Evolutionary conservation across 2,329 filamentous ascomycete species (phyloP).

Genomic region (Polytolypa hystricis): DNA sequence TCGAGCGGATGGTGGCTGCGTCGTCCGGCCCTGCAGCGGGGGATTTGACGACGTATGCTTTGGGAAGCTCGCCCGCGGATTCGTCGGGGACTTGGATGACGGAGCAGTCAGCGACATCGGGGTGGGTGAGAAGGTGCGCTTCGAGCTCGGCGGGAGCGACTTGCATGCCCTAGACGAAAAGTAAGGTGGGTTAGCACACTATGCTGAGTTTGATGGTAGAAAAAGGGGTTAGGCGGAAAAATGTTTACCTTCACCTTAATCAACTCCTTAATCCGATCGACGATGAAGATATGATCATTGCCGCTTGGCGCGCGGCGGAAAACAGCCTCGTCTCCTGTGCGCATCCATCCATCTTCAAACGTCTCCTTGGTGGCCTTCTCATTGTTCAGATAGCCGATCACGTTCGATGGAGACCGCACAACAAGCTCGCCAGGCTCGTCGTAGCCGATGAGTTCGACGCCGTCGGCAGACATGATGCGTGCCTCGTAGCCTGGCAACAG

Average conservation of each 20-base stretch:
- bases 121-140: slow-evolving; percentile 64
- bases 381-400: slow-evolving; percentile 79
- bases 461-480: slow-evolving; percentile 57
- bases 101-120: slow-evolving; percentile 63
- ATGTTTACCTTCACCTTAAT: slow-evolving; percentile 62
- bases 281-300: slow-evolving; percentile 71
- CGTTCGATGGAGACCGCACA: slow-evolving; percentile 64
- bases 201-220: background rate
- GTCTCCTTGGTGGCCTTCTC: slow-evolving; percentile 72
- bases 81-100: slow-evolving; percentile 64
- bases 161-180: slow-evolving; percentile 54
- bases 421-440: slow-evolving; percentile 71
- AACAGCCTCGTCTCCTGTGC: slow-evolving; percentile 75
- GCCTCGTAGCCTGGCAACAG: slow-evolving; percentile 54
- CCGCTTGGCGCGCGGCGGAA: slow-evolving; percentile 53
- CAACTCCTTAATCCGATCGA: slow-evolving; percentile 69
- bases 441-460: slow-evolving; percentile 57
- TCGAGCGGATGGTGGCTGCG: slow-evolving; percentile 38
- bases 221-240: background rate
- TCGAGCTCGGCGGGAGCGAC: slow-evolving; percentile 77
- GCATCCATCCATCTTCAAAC: slow-evolving; percentile 69
- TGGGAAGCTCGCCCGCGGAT: slow-evolving; percentile 50
- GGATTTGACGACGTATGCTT: slow-evolving; percentile 53
- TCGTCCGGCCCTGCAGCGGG: slow-evolving; percentile 43
- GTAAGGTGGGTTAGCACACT: slow-evolving; percentile 1